These are phyloP conservation scores for Melanomma pulvis-pyrius DNA, from an alignment of 495 filamentous ascomycete species.

Conservation along the genomic window DNA sequence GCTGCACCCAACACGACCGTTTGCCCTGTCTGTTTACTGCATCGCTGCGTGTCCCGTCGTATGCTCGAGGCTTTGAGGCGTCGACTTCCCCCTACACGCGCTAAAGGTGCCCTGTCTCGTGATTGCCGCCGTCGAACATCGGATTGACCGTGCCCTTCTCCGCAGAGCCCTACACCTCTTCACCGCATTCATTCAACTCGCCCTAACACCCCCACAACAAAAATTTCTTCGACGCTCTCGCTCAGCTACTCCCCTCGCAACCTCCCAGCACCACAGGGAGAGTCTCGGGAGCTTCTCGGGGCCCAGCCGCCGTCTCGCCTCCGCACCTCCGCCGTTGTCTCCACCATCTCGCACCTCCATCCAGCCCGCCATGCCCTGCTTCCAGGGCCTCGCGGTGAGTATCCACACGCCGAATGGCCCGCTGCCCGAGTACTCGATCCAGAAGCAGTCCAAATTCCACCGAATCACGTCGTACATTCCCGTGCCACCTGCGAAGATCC, in stretches of 20 bases:
- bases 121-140: constrained; percentile 16
- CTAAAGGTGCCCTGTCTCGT: constrained; percentile 24
- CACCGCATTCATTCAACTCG: constrained; percentile 1
- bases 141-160: constrained; percentile 12
- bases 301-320: constrained; percentile 13
- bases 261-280: background rate
- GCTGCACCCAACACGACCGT: background rate
- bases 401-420: constrained; percentile 90
- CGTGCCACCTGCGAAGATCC: constrained; percentile 82
- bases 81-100: constrained; percentile 17
- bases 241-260: background rate
- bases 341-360: constrained; percentile 7
- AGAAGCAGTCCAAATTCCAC: constrained; percentile 85
- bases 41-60: background rate
- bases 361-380: constrained; percentile 76
- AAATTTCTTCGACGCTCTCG: background rate
- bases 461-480: constrained; percentile 97
- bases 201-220: background rate
- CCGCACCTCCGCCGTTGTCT: constrained; percentile 11
- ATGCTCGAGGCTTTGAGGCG: constrained; percentile 1
- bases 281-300: background rate
- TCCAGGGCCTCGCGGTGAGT: constrained; percentile 95
- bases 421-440: constrained; percentile 87
- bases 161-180: constrained; percentile 6
- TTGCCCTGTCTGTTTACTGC: background rate